Evolutionary conservation across 805 yeast species (phyloP).

Genomic region (Candida jianshihensis): DNA sequence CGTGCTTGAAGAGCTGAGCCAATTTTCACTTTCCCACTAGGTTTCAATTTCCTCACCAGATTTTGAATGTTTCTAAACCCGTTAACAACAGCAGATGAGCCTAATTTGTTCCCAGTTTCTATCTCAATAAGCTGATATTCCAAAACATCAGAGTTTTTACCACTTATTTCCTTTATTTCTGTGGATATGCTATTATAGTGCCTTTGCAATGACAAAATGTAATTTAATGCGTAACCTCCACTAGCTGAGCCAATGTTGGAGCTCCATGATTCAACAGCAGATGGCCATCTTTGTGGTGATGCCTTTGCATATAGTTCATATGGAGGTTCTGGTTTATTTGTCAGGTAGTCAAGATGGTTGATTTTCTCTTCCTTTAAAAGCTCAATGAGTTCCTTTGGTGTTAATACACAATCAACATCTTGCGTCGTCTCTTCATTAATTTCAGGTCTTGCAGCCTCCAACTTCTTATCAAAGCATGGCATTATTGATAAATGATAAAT

Average conservation of each 20-base stretch:
- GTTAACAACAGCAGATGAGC: conserved; percentile 63
- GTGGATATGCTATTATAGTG: conserved; percentile 11
- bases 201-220: conserved; percentile 38
- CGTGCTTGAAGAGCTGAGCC: conserved; percentile 23
- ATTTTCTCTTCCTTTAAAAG: conserved; percentile 51
- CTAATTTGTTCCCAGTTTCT: conserved; percentile 32
- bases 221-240: conserved; percentile 83
- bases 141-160: conserved; percentile 65
- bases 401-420: conserved; percentile 92
- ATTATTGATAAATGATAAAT: conserved; percentile 80
- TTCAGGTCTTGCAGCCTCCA: conserved; percentile 88
- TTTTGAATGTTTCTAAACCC: conserved; percentile 95
- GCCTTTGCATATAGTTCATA: conserved; percentile 22
- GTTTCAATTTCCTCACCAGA: conserved; percentile 66
- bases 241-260: conserved; percentile 75
- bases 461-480: conserved; percentile 97
- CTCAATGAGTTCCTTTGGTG: conserved; percentile 80
- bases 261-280: conserved; percentile 54
- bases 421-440: conserved; percentile 28
- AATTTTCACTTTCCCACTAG: conserved; percentile 18
- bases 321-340: conserved; percentile 10
- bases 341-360: conserved; percentile 25
- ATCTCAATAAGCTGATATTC: conserved; percentile 53
- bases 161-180: conserved; percentile 37
- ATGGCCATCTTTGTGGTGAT: conserved; percentile 63